Base-by-base conservation (phyloP, 805 yeast species). In the Millerago galiae region DNA sequence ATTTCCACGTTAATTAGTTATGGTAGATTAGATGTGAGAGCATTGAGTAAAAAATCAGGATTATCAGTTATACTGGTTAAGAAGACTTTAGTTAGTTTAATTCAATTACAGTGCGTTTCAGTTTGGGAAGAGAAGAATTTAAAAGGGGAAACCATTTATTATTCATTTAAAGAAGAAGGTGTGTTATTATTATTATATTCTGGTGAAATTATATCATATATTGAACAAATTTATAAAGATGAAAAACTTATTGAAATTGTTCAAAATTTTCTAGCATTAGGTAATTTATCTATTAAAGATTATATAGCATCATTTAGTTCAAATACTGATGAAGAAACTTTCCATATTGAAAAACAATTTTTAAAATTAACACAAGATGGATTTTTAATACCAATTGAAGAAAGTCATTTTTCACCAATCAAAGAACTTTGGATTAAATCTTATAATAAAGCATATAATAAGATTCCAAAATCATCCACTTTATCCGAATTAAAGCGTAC, bases 21-120 rank as follows among this genome's bases (percentile, higher is more conserved):
- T 49, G 95, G 95, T 12, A 70, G 93, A 46, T 63, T 81, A 29
- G 71, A 77, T 0, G 68, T 81, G 2, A 60, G 59, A 18, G 88
- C 84, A 38, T 51, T 89, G 17, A 59, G 72, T 34, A 58, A 62
- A 24, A 62, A 64, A 40, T 66, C 81, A 3, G 61, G 65, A 8
- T 57, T 83, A 38, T 73, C 81, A 1, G 41, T 66, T 0, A 59
- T 73, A 12, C 62, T 72, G 12, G 76, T 86, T 15, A 80, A 80
- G 49, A 74, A 81, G 28, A 70, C 84, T 0, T 66, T 91, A 34
- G 95, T 86, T 5, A 75, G 90, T 8, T 65, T 91, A 53, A 70
- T 90, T 33, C 96, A 91, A 61, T 67, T 87, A 48, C 77, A 84
- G 45, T 83, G 95, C 60, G 79, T 86, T 9, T 72, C 72, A 18